Percentiles rank a stretch among this genome's conserved stretches.
phyloP scores from a whole-genome alignment of 768 basidiomycete species.

The Termitomyces sp. region DNA sequence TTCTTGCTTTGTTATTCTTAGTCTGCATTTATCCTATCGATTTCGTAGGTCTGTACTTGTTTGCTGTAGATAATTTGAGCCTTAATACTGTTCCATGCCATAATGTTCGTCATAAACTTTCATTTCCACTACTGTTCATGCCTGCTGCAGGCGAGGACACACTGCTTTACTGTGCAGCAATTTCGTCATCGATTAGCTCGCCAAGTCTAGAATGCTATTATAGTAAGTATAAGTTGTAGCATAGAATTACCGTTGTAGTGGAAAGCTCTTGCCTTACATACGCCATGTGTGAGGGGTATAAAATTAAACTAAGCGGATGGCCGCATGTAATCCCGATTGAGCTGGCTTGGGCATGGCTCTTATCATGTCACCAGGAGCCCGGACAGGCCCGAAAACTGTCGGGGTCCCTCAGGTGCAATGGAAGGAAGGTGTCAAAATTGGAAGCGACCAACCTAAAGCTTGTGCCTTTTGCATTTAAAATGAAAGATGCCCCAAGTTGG shows the following conservation, averaged over 20 bases:
- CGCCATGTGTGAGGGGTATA: not conserved
- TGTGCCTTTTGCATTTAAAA: not conserved
- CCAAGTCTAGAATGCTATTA: conserved; percentile 4
- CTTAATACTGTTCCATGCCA: conserved; percentile 5
- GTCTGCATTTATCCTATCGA: conserved; percentile 8
- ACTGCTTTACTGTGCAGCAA: too few relatives aligned
- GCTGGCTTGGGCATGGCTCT: not conserved
- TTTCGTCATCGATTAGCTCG: conserved; percentile 18
- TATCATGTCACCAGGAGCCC: conserved; percentile 5
- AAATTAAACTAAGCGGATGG: conserved; percentile 12
- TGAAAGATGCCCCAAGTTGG: conserved; percentile 2
- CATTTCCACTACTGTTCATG: not conserved
- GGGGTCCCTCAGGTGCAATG: not conserved
- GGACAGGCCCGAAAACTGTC: conserved; percentile 1
- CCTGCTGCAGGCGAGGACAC: not conserved
- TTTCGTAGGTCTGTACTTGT: conserved; percentile 11
- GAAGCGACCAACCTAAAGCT: not conserved
- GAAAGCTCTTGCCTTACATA: conserved; percentile 12
- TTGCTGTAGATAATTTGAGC: conserved; percentile 11
- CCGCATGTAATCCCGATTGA: not conserved
- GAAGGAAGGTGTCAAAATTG: not conserved
- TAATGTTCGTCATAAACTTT: conserved; percentile 5
- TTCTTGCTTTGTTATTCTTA: conserved; percentile 8
- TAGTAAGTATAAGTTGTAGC: not conserved
- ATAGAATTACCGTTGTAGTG: conserved; percentile 4